Percentiles rank a stretch among this genome's conserved stretches.
Evolutionary conservation across 106 monocot species (phyloP).

Genomic region (Gastrodia elata): DNA sequence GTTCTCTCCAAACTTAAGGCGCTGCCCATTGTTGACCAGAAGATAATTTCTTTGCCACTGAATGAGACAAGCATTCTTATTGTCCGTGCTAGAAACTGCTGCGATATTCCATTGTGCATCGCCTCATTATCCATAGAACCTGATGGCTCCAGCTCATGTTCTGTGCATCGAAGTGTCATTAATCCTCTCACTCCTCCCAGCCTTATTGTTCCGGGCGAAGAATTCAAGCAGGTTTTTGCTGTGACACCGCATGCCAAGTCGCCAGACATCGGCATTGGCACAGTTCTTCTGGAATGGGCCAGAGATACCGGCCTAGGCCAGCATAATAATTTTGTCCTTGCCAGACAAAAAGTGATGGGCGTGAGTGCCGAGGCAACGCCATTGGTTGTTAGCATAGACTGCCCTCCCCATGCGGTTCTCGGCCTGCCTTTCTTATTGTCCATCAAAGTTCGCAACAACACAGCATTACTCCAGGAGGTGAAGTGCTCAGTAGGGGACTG

Average conservation of each 20-base stretch:
- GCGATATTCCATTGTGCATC: conserved; percentile 66
- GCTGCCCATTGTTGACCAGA: conserved; percentile 21
- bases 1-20: conserved; percentile 51
- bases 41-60: conserved; percentile 37
- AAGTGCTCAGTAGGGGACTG: conserved; percentile 77
- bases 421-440: conserved; percentile 66
- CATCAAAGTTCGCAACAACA: conserved; percentile 54
- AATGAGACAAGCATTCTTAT: conserved; percentile 59
- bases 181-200: conserved; percentile 9
- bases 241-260: conserved; percentile 36
- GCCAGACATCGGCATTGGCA: conserved; percentile 42
- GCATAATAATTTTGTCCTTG: conserved; percentile 13
- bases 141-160: conserved; percentile 16
- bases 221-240: conserved; percentile 70
- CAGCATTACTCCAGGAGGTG: conserved; percentile 83
- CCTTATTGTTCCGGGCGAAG: conserved; percentile 64
- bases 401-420: conserved; percentile 71
- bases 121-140: conserved; percentile 43
- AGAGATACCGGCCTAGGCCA: conserved; percentile 25
- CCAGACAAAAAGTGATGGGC: conserved; percentile 44
- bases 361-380: conserved; percentile 66
- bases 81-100: conserved; percentile 63
- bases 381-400: conserved; percentile 56
- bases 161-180: conserved; percentile 31
- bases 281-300: conserved; percentile 43